Base-by-base conservation (phyloP, 257 asterid species). In the Salvia hispanica region DNA sequence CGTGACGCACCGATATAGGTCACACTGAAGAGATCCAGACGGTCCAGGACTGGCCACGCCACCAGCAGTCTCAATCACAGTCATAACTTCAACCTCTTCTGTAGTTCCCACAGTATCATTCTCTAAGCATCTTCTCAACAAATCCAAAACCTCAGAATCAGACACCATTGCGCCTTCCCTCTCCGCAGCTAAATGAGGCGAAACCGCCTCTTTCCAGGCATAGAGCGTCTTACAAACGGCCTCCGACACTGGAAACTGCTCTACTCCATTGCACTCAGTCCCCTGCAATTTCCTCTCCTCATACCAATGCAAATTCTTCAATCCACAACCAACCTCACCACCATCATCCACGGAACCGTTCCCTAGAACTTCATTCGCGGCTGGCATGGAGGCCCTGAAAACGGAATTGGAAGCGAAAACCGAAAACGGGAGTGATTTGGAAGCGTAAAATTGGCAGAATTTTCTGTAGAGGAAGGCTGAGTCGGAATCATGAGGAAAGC, bases 41-140 rank as follows among this genome's bases (percentile, higher is more conserved):
- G 97, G 97, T 12, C 96, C 97, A 4, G 99, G 99, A 77, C 99
- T 94, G 56, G 97, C 96, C 64, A 91, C 97, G 3, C 99, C 99
- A 58, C 99, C 99, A 51, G 99, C 96, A 75, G 96, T 94, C 82
- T 94, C 99, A 61, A 91, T 79, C 73, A 91, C 84, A 74, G 88
- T 85, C 86, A 91, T 73, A 45, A 73, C 86, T 47, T 80, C 81
- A 55, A 62, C 21, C 64, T 78, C 88, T 42, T 52, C 79, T 36
- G 55, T 15, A 67, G 53, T 48, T 34, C 78, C 73, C 44, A 16
- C 73, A 33, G 52, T 34, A 51, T 67, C 81, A 46, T 25, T 74
- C 36, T 69, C 78, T 62, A 92, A 81, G 78, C 88, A 80, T 73
- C 76, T 83, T 78, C 71, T 87, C 86, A 94, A 70, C 88, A 67